Evolutionary conservation across 495 filamentous ascomycete genomes (phyloP).

Genomic region (Xylaria telfairii): DNA sequence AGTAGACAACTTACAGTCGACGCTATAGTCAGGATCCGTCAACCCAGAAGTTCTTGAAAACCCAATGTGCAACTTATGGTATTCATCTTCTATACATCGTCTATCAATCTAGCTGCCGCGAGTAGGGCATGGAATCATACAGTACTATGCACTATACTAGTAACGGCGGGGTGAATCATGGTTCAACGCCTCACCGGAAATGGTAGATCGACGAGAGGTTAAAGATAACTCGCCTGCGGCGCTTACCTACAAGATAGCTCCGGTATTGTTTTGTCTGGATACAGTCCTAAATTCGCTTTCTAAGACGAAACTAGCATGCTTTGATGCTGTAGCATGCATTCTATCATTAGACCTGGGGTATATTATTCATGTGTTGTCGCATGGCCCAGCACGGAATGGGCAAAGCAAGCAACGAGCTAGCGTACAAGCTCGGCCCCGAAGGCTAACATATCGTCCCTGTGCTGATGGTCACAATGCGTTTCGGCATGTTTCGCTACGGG

Average conservation of each 20-base stretch:
- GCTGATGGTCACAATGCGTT: background rate
- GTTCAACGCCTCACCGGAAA: background rate
- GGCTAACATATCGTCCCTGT: background rate
- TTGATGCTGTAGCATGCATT: background rate
- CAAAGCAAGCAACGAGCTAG: background rate
- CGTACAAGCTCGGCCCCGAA: background rate
- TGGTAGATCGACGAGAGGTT: background rate
- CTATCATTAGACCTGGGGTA: background rate
- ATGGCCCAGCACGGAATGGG: background rate
- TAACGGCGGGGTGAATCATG: background rate
- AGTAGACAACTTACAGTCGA: too few species aligned
- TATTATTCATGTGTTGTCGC: background rate
- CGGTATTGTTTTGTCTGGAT: background rate
- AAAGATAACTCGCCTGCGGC: too few species aligned
- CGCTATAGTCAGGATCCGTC: background rate
- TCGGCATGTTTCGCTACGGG: background rate
- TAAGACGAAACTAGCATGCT: too few species aligned
- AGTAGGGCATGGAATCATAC: too few species aligned
- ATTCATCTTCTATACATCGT: too few species aligned
- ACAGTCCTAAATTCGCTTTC: background rate
- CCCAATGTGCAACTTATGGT: background rate
- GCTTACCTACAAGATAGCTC: background rate
- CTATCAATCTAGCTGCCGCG: background rate
- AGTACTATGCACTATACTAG: too few species aligned
- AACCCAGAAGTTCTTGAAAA: background rate